Evolutionary conservation across 495 filamentous ascomycete genomes (phyloP).

Genomic region (Aspergillus sclerotiicarbonarius): DNA sequence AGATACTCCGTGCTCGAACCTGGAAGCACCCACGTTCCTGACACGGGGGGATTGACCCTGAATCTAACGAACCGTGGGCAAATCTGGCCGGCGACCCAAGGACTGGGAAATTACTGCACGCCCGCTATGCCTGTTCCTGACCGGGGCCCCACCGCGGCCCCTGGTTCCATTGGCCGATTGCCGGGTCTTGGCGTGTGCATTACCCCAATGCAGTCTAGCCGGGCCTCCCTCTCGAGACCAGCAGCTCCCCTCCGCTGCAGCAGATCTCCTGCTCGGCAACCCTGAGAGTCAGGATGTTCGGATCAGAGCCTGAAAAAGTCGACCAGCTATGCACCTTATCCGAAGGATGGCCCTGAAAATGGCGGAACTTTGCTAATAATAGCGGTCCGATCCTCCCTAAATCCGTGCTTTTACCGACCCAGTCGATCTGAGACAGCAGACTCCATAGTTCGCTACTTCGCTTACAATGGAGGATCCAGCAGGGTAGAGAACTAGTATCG

Average conservation of each 20-base stretch:
- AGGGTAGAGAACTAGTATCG: background rate
- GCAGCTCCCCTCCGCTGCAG: background rate
- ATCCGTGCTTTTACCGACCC: background rate
- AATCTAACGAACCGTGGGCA: background rate
- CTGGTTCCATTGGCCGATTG: background rate
- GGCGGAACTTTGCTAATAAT: background rate
- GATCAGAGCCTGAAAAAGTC: no score
- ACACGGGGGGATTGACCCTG: background rate
- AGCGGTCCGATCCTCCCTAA: background rate
- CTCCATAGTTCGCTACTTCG: background rate
- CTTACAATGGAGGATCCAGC: background rate
- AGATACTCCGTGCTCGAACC: no score
- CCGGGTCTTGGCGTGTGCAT: constrained; percentile 5
- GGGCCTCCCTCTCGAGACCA: background rate
- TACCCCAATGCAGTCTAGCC: background rate
- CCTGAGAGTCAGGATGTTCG: no score
- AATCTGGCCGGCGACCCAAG: background rate
- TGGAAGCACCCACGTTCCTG: background rate
- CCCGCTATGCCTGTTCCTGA: constrained; percentile 45
- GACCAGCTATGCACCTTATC: background rate
- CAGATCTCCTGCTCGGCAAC: no score
- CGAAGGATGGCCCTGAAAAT: background rate
- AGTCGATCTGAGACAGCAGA: background rate
- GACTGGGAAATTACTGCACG: constrained; percentile 2
- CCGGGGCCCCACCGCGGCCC: constrained; percentile 6